These are phyloP conservation scores for Solanum sejunctum DNA, from an alignment of 257 asterid genomes.

Conservation along the genomic window DNA sequence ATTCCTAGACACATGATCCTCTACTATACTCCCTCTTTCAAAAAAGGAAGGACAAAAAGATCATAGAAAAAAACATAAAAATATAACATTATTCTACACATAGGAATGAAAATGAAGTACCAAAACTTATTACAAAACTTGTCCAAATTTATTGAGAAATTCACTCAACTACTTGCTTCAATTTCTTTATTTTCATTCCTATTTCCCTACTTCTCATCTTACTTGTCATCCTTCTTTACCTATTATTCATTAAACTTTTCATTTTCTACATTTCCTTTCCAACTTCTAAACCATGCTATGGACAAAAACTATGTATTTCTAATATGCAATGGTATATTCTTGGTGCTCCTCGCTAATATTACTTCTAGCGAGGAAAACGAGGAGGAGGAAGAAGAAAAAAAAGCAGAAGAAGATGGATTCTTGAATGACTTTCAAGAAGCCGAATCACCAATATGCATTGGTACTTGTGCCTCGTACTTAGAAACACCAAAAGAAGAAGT, in stretches of 20 bases:
- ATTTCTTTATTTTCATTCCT: slow-evolving; percentile 31
- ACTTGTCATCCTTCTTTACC: background rate
- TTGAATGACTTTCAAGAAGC: background rate
- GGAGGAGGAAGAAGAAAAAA: background rate
- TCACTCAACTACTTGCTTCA: slow-evolving; percentile 29
- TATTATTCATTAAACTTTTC: slow-evolving; percentile 6
- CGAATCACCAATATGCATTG: background rate
- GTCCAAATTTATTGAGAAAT: slow-evolving; percentile 7
- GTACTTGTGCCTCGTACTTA: background rate
- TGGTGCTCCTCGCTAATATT: slow-evolving; percentile 28
- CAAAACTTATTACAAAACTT: background rate
- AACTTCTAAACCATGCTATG: slow-evolving; percentile 11
- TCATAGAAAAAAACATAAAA: background rate
- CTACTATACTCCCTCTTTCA: background rate
- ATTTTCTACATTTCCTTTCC: slow-evolving; percentile 8
- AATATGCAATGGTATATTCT: slow-evolving; percentile 41
- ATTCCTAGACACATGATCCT: background rate
- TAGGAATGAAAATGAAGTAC: slow-evolving; percentile 5
- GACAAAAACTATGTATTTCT: slow-evolving; percentile 49
- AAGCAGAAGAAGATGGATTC: background rate
- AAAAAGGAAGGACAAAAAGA: background rate
- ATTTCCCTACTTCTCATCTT: slow-evolving; percentile 14
- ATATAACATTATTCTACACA: background rate
- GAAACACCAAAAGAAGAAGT: background rate
- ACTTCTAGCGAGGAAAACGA: slow-evolving; percentile 10